Conservation (phyloP, 495 filamentous ascomycete genomes). For the Hypoxylon rickii region DNA sequence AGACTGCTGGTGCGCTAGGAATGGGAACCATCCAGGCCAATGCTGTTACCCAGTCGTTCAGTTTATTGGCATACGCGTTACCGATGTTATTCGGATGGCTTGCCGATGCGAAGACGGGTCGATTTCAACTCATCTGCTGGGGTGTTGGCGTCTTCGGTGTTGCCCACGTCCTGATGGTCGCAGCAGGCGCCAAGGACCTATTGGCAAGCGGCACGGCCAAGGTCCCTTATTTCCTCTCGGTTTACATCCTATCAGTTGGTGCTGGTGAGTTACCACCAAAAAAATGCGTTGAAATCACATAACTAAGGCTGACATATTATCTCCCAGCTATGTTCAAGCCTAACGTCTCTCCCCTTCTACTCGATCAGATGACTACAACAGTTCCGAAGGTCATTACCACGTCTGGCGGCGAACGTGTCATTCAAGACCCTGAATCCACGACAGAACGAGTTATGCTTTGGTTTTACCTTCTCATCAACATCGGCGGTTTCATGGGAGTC, state of each 20-base stretch:
- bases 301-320: conserved; percentile 8
- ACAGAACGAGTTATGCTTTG: conserved; percentile 67
- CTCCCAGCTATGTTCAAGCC: conserved; percentile 62
- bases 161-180: conserved; percentile 67
- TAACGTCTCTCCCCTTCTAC: conserved; percentile 65
- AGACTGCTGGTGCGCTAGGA: conserved; percentile 62
- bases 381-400: conserved; percentile 51
- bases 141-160: conserved; percentile 67
- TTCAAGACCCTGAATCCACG: conserved; percentile 63
- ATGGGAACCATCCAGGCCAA: conserved; percentile 64
- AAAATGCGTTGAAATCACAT: not conserved
- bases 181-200: conserved; percentile 62
- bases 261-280: conserved; percentile 62
- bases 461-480: conserved; percentile 68
- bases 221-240: conserved; percentile 61
- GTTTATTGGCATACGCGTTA: conserved; percentile 62
- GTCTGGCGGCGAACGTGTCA: conserved; percentile 56
- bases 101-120: conserved; percentile 61
- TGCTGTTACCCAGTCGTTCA: conserved; percentile 63
- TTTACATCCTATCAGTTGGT: conserved; percentile 64
- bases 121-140: conserved; percentile 65
- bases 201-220: conserved; percentile 61
- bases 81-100: conserved; percentile 63
- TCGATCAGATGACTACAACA: conserved; percentile 60
- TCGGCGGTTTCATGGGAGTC: conserved; percentile 65